Conservation (phyloP, 331 rosid genomes). For the Arachis monticola region DNA sequence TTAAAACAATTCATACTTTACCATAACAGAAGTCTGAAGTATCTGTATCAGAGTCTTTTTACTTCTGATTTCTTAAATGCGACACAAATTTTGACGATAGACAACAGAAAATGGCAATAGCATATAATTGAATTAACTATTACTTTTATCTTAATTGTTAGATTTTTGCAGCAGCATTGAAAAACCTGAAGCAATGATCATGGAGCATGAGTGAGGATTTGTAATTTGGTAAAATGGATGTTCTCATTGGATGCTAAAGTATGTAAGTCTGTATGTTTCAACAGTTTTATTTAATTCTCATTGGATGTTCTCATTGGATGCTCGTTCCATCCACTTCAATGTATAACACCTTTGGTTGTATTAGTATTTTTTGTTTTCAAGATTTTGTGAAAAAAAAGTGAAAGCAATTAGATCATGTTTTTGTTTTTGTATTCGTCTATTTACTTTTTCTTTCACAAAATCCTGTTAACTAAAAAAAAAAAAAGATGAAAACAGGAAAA, state of each 20-base stretch:
- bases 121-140: slow-evolving; percentile 3
- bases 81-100: slow-evolving; percentile 12
- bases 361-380: too few relatives aligned
- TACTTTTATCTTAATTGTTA: slow-evolving; percentile 29
- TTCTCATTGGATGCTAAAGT: not conserved
- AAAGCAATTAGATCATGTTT: too few relatives aligned
- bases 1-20: slow-evolving; percentile 9
- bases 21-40: slow-evolving; percentile 3
- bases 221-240: slow-evolving; percentile 22
- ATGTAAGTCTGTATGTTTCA: not conserved
- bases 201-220: slow-evolving; percentile 26
- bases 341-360: too few relatives aligned
- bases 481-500: too few relatives aligned
- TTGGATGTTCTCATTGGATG: too few relatives aligned
- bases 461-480: too few relatives aligned
- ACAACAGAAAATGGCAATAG: slow-evolving; percentile 10
- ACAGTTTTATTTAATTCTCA: not conserved
- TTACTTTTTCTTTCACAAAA: too few relatives aligned
- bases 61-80: slow-evolving; percentile 9
- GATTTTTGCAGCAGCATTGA: slow-evolving; percentile 66
- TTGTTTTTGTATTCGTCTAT: too few relatives aligned
- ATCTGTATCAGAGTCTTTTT: not conserved
- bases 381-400: not conserved
- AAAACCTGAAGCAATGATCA: slow-evolving; percentile 49
- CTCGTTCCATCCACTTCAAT: too few relatives aligned